Evolutionary conservation across 75 land plant species (phyloP).

Genomic region (Chamaecyparis obtusa): DNA sequence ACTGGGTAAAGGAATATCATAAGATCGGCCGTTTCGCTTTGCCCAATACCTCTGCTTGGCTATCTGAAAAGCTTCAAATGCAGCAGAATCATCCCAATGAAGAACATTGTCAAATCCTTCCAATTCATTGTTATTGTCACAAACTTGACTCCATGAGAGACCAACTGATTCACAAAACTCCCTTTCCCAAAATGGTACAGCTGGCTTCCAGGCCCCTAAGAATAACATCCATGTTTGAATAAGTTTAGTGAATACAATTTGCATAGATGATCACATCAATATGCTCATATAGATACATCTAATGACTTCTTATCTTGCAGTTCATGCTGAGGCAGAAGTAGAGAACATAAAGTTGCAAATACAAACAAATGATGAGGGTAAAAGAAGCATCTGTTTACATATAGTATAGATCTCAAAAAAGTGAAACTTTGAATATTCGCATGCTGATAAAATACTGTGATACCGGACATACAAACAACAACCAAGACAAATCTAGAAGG

Average conservation of each 20-base stretch:
- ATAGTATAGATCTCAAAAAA: background rate
- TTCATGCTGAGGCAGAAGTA: background rate
- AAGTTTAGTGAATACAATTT: background rate
- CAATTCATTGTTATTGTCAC: conserved; percentile 35
- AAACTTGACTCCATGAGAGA: conserved; percentile 39
- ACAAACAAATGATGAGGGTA: background rate
- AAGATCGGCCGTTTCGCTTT: background rate
- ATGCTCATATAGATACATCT: background rate
- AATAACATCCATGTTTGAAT: background rate
- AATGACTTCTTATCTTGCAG: background rate
- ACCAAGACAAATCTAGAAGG: background rate
- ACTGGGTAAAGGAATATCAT: too few species aligned
- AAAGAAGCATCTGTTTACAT: background rate
- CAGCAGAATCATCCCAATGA: conserved; percentile 69
- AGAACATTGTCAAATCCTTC: conserved; percentile 29
- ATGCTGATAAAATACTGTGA: background rate
- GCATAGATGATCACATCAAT: background rate
- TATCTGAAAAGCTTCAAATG: conserved; percentile 49
- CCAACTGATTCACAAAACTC: conserved; percentile 37
- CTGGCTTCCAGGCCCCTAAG: conserved; percentile 8
- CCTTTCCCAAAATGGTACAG: conserved; percentile 46
- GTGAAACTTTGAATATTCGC: background rate
- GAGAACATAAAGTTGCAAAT: background rate
- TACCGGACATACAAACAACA: background rate
- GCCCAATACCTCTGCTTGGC: conserved; percentile 54